Conservation (phyloP, 176 grass and related monocot species). For the Carex cristatella region DNA sequence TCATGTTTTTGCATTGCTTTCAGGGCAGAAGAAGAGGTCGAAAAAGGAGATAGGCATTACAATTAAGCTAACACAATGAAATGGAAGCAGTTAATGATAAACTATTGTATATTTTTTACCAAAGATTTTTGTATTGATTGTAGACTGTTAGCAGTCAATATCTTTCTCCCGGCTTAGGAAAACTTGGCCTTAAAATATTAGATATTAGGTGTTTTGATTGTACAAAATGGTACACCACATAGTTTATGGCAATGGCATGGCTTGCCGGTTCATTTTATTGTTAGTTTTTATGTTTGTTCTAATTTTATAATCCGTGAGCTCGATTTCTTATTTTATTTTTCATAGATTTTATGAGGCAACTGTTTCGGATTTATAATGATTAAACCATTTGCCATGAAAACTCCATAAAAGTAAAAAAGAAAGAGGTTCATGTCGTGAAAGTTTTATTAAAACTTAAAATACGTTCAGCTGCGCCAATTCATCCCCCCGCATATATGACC, state of each 20-base stretch:
- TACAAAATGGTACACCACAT: not conserved
- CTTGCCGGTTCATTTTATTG: not conserved
- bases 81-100: not conserved
- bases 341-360: not conserved
- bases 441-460: not conserved
- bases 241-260: not conserved
- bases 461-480: not conserved
- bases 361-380: not conserved
- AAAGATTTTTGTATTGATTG: not conserved
- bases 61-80: not conserved
- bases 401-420: not conserved
- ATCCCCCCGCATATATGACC: not conserved
- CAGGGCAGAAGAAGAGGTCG: constrained; percentile 11
- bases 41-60: constrained; percentile 6
- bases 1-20: not conserved
- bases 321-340: not conserved
- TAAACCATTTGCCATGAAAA: not conserved
- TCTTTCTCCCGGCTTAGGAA: not conserved
- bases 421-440: not conserved
- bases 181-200: not conserved
- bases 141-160: not conserved
- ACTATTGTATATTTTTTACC: not conserved
- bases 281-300: not conserved
- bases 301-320: not conserved
- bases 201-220: not conserved